Percentiles rank a stretch among this genome's conserved stretches.
Conservation (phyloP, 1,284 basidiomycete species). For the Lentinus polychrous region DNA sequence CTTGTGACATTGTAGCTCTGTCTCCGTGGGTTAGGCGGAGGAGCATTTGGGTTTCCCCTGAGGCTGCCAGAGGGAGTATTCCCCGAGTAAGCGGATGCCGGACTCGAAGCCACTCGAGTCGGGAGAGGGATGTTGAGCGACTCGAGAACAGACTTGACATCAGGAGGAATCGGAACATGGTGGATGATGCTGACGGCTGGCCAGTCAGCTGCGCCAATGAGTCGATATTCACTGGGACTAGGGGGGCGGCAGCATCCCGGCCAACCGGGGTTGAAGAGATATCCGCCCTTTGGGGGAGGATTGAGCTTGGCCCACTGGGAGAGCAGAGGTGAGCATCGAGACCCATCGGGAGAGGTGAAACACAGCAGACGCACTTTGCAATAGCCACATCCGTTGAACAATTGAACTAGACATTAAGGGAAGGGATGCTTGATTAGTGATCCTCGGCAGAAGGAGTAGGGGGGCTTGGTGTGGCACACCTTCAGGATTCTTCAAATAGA, state of each 20-base stretch:
- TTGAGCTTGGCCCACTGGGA: conserved; percentile 60
- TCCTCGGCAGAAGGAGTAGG: conserved; percentile 11
- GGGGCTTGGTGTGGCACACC: conserved; percentile 53
- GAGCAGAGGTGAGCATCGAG: conserved; percentile 21
- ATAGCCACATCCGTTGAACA: conserved; percentile 78
- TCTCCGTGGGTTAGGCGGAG: conserved; percentile 41
- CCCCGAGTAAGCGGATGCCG: conserved; percentile 15
- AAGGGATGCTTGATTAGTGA: conserved; percentile 11
- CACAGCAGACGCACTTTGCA: conserved; percentile 57
- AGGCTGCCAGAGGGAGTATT: conserved; percentile 22
- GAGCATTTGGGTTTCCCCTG: conserved; percentile 20
- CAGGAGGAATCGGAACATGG: conserved; percentile 58
- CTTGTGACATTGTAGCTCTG: conserved; percentile 33
- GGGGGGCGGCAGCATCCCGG: conserved; percentile 79
- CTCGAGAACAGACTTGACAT: conserved; percentile 61
- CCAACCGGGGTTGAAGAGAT: conserved; percentile 69
- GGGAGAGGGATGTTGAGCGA: conserved; percentile 28
- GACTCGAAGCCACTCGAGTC: conserved; percentile 16
- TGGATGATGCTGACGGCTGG: conserved; percentile 67
- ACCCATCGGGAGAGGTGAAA: conserved; percentile 19
- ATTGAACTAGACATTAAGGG: conserved; percentile 45
- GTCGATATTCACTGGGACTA: conserved; percentile 43
- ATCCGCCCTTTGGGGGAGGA: conserved; percentile 43
- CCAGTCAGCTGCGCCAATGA: conserved; percentile 73
- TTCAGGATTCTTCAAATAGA: conserved; percentile 76